Conservation (phyloP, 768 basidiomycete species). For the Kockovaella imperatae region DNA sequence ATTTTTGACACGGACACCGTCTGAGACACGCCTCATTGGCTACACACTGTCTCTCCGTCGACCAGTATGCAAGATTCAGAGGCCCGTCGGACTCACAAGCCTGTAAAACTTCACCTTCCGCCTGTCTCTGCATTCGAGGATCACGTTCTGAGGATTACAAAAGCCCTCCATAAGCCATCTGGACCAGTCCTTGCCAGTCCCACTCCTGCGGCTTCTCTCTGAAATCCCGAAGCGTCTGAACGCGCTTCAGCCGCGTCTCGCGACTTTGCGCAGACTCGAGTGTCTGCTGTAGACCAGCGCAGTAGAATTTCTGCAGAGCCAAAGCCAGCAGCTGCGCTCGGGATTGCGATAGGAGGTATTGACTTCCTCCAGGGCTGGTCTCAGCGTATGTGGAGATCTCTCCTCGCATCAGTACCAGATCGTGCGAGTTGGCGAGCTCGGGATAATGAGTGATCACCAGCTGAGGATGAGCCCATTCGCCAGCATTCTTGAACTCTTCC, state of each 20-base stretch:
- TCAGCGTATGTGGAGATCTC: conserved; percentile 64
- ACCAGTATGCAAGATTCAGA: too few species aligned
- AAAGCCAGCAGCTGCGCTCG: conserved; percentile 79
- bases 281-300: conserved; percentile 17
- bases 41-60: too few species aligned
- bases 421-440: conserved; percentile 71
- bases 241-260: conserved; percentile 44
- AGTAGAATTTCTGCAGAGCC: conserved; percentile 76
- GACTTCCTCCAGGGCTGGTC: conserved; percentile 11
- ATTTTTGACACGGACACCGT: too few species aligned
- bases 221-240: conserved; percentile 59
- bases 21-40: too few species aligned
- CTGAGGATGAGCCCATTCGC: conserved; percentile 80
- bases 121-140: too few species aligned
- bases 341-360: conserved; percentile 55
- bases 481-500: conserved; percentile 81
- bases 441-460: conserved; percentile 86
- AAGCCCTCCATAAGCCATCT: conserved; percentile 47
- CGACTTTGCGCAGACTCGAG: conserved; percentile 46
- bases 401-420: conserved; percentile 75
- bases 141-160: too few species aligned
- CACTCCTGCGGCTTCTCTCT: conserved; percentile 72
- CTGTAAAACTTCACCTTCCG: too few species aligned
- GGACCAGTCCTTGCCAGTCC: conserved; percentile 70
- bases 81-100: too few species aligned